Base-by-base conservation (phyloP, 179 eudicot genomes). In the Heliamphora pulchella region DNA sequence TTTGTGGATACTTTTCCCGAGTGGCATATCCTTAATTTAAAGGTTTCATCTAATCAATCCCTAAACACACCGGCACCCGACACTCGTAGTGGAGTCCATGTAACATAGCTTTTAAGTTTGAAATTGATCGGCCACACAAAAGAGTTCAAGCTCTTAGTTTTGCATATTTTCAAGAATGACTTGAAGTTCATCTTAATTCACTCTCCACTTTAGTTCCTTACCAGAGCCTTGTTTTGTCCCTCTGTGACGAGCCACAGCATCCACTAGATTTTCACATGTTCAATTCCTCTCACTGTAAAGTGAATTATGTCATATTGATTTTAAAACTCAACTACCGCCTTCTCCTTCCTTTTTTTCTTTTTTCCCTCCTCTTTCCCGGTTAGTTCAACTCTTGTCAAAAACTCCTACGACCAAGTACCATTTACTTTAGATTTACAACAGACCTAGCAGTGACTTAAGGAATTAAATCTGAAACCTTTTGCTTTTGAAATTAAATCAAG, bases 91-190 rank as follows among this genome's bases (percentile, higher is more conserved):
- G 31, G 31, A 31, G 31, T 31, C 31, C 31, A 31, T 31, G 31
- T 31, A 31, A 31, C 31, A 14, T 15, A 54, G 14, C 48, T 53
- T 13, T 55, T 17, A 54, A 15, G 58, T 74, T 55, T 55, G 51
- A 50, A 51, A 18, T 50, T 72, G 76, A 20, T 51, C 41, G 75
- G 48, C 22, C 51, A 8, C 4, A 51, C 76, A 51, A 72, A 44
- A 72, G 43, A 51, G 76, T 10, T 72, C 22, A 72, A 31, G 71
- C 71, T 63, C 41, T 63, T 67, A 48, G 47, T 4, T 67, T 67
- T 13, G 41, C 48, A 39, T 67, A 39, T 67, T 67, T 41, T 67
- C n/a, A 67, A 3, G 71, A 39, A 67, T 7, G n/a, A 39, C 71
- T 72, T 14, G 59, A 11, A 72, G 5, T 72, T 51, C 31, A 20